A percentile compares a stretch with the other conserved stretches of the same genome.
Conservation (phyloP, 345 rosid genomes). For the Passiflora organensis region DNA sequence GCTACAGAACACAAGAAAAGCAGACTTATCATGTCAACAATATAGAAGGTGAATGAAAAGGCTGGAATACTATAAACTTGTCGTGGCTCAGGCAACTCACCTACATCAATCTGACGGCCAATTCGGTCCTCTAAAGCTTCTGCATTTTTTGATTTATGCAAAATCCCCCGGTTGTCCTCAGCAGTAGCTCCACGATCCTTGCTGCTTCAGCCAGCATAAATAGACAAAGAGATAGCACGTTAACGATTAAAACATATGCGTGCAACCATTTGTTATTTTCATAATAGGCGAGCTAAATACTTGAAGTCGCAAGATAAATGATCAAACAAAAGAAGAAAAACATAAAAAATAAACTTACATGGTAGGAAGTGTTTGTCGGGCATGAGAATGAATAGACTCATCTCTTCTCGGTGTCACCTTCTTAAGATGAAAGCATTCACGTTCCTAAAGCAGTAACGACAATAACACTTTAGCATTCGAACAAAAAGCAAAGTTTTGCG, state of each 20-base stretch:
- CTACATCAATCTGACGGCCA: constrained; percentile 23
- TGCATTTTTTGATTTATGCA: constrained; percentile 18
- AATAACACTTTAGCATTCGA: neutral
- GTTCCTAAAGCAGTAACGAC: constrained; percentile 40
- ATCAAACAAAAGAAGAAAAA: constrained; percentile 5
- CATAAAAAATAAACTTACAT: constrained; percentile 28
- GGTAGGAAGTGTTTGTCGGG: constrained; percentile 12
- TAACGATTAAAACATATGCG: neutral
- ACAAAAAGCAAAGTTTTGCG: neutral
- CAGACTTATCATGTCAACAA: constrained; percentile 5
- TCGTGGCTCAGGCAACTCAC: constrained; percentile 23
- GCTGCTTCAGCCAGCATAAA: constrained; percentile 9
- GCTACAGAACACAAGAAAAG: constrained; percentile 22
- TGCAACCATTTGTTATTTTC: too few relatives aligned
- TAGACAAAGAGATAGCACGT: neutral
- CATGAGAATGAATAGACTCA: constrained; percentile 15
- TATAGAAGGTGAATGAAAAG: neutral
- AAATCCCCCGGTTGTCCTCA: constrained; percentile 15
- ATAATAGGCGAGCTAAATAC: neutral
- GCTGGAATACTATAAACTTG: neutral
- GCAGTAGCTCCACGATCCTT: constrained; percentile 34
- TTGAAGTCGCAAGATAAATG: neutral
- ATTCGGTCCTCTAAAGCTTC: constrained; percentile 19
- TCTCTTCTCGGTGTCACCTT: constrained; percentile 37
- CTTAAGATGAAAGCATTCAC: constrained; percentile 49